Evolutionary conservation across 495 filamentous ascomycete species (phyloP).

Genomic region (Schizothecium vesticola): DNA sequence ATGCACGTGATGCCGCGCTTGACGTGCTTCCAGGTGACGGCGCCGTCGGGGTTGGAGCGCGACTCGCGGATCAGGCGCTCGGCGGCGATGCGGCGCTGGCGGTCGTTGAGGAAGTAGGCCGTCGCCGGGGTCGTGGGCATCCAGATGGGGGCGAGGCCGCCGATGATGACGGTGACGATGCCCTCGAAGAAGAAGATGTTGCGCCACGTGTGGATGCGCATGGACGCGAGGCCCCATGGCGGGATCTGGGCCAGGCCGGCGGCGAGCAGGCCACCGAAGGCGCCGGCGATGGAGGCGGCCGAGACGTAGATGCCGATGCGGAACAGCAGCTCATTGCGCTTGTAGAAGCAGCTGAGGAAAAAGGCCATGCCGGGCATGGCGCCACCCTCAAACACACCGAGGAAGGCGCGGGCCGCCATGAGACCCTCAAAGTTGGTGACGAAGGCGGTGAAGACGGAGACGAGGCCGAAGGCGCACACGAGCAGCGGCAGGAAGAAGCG

Average conservation of each 20-base stretch:
- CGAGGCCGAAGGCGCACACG: conserved; percentile 45
- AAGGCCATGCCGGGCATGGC: conserved; percentile 55
- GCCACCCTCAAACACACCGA: conserved; percentile 50
- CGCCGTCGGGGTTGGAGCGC: conserved; percentile 28
- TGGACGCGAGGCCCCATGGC: conserved; percentile 40
- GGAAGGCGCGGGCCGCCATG: conserved; percentile 35
- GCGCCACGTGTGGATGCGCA: conserved; percentile 51
- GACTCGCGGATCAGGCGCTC: conserved; percentile 38
- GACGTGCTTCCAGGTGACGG: conserved; percentile 35
- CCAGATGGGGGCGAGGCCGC: conserved; percentile 44
- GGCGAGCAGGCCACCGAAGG: conserved; percentile 52
- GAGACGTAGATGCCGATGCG: conserved; percentile 55
- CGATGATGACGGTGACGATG: conserved; percentile 48
- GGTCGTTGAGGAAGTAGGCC: conserved; percentile 45
- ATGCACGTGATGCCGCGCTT: conserved; percentile 37
- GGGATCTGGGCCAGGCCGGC: conserved; percentile 48
- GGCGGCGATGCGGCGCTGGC: conserved; percentile 44
- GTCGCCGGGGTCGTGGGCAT: conserved; percentile 51
- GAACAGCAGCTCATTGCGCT: conserved; percentile 50
- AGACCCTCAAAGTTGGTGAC: conserved; percentile 40
- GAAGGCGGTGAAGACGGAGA: conserved; percentile 43
- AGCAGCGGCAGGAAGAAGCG: conserved; percentile 59
- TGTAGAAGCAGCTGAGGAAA: conserved; percentile 54
- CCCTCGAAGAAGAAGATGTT: conserved; percentile 67
- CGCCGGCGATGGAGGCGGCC: conserved; percentile 50